These are phyloP conservation scores for Phytophthora uliginosa DNA, from an alignment of 352 stramenopile genomes.

Conservation along the genomic window DNA sequence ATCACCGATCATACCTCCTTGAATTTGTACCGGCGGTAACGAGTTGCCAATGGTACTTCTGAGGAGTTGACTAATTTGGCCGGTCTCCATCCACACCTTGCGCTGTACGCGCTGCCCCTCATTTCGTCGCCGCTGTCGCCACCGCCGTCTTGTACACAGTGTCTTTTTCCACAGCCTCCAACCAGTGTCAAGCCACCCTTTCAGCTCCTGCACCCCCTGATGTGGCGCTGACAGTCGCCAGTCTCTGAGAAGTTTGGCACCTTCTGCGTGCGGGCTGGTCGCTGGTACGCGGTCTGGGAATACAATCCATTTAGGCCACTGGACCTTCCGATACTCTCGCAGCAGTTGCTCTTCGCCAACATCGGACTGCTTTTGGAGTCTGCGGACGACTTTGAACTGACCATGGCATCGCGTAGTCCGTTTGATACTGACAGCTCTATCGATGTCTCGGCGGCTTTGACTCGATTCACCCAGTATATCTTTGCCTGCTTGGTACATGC, in stretches of 20 bases:
- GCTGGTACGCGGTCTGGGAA: too few species aligned
- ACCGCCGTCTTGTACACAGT: background rate
- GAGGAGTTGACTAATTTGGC: background rate
- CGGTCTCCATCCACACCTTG: background rate
- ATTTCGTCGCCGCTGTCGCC: background rate
- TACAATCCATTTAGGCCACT: background rate
- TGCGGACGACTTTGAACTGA: slow-evolving; percentile 2
- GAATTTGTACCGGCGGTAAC: background rate
- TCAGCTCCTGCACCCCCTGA: too few species aligned
- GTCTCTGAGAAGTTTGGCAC: background rate
- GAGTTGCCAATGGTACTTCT: background rate
- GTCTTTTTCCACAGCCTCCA: too few species aligned
- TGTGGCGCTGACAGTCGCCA: background rate
- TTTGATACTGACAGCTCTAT: slow-evolving; percentile 8
- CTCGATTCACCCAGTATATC: background rate
- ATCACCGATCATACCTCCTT: too few species aligned
- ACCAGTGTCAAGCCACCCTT: too few species aligned
- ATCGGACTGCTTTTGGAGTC: background rate
- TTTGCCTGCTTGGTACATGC: slow-evolving; percentile 6
- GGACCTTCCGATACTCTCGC: background rate
- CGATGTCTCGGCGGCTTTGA: background rate
- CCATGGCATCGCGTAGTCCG: slow-evolving; percentile 1
- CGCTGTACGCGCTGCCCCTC: background rate
- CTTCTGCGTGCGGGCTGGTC: slow-evolving; percentile 2
- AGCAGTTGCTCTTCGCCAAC: background rate